Base-by-base conservation (phyloP, 495 filamentous ascomycete genomes). In the Hyaloscypha hepaticicola region DNA sequence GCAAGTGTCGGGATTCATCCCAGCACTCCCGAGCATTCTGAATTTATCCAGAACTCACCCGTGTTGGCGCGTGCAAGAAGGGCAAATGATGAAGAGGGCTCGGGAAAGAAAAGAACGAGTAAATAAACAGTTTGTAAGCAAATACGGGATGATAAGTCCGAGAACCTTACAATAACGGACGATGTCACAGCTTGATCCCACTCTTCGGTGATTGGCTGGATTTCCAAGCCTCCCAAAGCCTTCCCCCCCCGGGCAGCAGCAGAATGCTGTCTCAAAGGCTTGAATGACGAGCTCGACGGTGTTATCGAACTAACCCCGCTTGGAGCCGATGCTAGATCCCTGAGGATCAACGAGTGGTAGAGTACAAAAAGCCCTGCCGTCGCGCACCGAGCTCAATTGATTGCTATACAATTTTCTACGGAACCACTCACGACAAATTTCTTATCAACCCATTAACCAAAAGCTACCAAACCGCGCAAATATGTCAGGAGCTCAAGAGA, bases 401-500 rank as follows among this genome's bases (percentile, higher is more conserved):
- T 53, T 53, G 50, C 50, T 53, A 24, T 45, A 45, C 38, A 45
- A 9, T 16, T 19, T 45, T 45, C 38, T 45, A 16, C 38, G 11
- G 11, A 45, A n/a, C n/a, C n/a, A n/a, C n/a, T n/a, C n/a, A n/a
- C n/a, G n/a, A n/a, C n/a, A n/a, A n/a, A n/a, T n/a, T n/a, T n/a
- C 38, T 45, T 45, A 45, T 45, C 38, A 45, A 16, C 38, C 16
- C 11, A 45, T 45, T 16, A 45, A 9, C 38, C 16, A 9, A 45
- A 9, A 45, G 38, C 38, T 16, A 45, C 38, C 14, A 16, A 45
- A 45, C 19, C 38, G 5, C 38, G 38, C 38, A 55, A 38, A 63
- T 16, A 64, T 64, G 62, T 31, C 52, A 25, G 28, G 26, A n/a
- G 14, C 55, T 56, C 53, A 59, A 61, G 52, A 22, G 29, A n/a